Conservation (phyloP, 177 flowering plant species). For the Tripterygium wilfordii region DNA sequence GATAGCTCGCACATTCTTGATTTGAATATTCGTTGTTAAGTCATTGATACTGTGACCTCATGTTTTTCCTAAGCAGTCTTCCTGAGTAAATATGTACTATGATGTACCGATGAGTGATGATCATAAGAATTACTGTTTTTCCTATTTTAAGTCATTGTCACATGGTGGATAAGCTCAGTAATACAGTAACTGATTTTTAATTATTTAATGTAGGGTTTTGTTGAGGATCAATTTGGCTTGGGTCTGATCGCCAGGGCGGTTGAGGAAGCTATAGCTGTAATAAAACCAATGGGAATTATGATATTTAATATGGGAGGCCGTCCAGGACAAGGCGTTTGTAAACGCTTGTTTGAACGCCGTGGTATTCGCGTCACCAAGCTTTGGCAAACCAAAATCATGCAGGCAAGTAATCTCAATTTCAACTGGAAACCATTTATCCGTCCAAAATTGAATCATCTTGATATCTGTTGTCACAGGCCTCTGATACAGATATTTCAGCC, state of each 20-base stretch:
- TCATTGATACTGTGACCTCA: too few species aligned
- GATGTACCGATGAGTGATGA: too few species aligned
- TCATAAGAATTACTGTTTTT: too few species aligned
- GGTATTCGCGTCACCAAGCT: slow-evolving; percentile 76
- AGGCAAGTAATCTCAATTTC: slow-evolving; percentile 35
- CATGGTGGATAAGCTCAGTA: too few species aligned
- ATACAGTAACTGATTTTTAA: too few species aligned
- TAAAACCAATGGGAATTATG: slow-evolving; percentile 95
- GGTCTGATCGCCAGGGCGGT: slow-evolving; percentile 97
- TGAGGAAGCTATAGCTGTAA: slow-evolving; percentile 92
- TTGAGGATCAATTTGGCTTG: slow-evolving; percentile 97
- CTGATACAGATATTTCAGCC: slow-evolving; percentile 95
- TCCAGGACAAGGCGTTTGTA: slow-evolving; percentile 97
- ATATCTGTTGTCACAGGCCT: slow-evolving; percentile 58
- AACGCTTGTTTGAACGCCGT: slow-evolving; percentile 92
- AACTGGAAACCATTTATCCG: background rate
- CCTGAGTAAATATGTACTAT: too few species aligned
- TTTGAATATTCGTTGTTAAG: too few species aligned
- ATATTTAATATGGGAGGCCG: slow-evolving; percentile 98
- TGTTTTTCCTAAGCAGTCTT: too few species aligned
- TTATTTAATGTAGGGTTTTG: slow-evolving; percentile 71
- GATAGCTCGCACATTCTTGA: too few species aligned
- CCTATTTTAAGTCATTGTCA: too few species aligned
- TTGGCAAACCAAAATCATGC: slow-evolving; percentile 98
- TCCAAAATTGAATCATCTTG: slow-evolving; percentile 4